Conservation (phyloP, 805 yeast species). For the Lachancea sp. region DNA sequence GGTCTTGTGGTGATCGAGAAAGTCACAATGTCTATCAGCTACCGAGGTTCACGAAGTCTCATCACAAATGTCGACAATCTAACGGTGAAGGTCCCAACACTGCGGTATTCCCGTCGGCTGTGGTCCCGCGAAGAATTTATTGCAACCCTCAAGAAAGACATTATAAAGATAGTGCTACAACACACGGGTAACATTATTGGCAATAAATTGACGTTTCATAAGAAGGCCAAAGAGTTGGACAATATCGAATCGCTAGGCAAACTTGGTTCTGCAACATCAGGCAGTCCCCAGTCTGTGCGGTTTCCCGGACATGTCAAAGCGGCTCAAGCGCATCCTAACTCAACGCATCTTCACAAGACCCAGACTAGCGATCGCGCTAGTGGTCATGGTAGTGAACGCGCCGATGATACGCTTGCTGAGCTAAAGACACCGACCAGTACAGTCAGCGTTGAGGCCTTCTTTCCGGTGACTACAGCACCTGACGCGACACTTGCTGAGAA, state of each 20-base stretch:
- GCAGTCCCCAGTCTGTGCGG: not conserved
- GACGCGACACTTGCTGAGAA: too few relatives aligned
- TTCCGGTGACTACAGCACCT: too few relatives aligned
- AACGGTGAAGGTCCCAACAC: slow-evolving; percentile 44
- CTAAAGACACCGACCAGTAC: too few relatives aligned
- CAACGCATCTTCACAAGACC: too few relatives aligned
- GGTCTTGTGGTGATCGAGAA: slow-evolving; percentile 44
- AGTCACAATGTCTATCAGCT: slow-evolving; percentile 54
- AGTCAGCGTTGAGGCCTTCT: too few relatives aligned
- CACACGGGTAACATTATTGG: slow-evolving; percentile 58
- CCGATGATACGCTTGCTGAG: too few relatives aligned
- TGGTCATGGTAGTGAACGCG: too few relatives aligned
- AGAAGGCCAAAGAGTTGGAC: slow-evolving; percentile 27
- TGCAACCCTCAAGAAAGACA: slow-evolving; percentile 45
- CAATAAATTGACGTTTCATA: slow-evolving; percentile 48
- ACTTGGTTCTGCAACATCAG: not conserved
- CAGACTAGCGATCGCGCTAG: too few relatives aligned
- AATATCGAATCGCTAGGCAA: not conserved
- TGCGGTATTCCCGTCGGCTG: slow-evolving; percentile 40
- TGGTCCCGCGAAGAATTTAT: slow-evolving; percentile 58
- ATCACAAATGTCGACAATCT: slow-evolving; percentile 55
- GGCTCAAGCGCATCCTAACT: too few relatives aligned
- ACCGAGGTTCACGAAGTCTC: slow-evolving; percentile 54
- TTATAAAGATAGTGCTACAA: slow-evolving; percentile 47
- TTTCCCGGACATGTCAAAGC: not conserved